Evolutionary conservation across 148 eudicot genomes (phyloP).

Genomic region (Fagopyrum esculentum): DNA sequence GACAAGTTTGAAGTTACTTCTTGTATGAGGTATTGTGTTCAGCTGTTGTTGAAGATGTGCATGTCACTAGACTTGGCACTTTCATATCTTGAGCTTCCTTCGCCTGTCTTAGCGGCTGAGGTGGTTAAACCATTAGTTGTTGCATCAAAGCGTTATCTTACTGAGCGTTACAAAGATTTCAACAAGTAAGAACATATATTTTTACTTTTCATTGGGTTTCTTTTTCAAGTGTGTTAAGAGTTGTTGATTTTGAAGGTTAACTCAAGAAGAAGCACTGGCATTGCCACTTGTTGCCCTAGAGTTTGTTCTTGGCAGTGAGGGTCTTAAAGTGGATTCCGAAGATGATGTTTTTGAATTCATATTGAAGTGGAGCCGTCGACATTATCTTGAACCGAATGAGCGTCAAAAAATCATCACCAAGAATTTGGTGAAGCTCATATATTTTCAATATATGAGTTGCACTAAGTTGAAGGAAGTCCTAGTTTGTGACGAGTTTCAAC

Average conservation of each 20-base stretch:
- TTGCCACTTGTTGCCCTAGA: conserved; percentile 76
- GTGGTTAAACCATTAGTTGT: conserved; percentile 68
- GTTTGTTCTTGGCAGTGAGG: conserved; percentile 60
- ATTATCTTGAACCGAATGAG: conserved; percentile 59
- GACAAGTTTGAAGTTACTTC: conserved; percentile 80
- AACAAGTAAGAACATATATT: conserved; percentile 45
- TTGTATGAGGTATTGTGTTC: conserved; percentile 63
- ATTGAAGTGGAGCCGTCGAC: conserved; percentile 61
- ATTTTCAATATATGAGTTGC: conserved; percentile 75
- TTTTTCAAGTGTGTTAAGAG: too few relatives aligned
- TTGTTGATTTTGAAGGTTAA: conserved; percentile 43
- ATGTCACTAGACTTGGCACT: conserved; percentile 74
- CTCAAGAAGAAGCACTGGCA: conserved; percentile 62
- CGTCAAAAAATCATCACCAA: conserved; percentile 59
- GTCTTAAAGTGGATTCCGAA: conserved; percentile 82
- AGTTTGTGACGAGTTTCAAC: conserved; percentile 66
- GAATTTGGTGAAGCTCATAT: conserved; percentile 54
- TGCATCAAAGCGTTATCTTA: conserved; percentile 63
- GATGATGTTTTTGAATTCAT: conserved; percentile 77
- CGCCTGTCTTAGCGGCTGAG: conserved; percentile 41
- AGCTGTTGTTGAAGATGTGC: conserved; percentile 44
- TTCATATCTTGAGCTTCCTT: conserved; percentile 63
- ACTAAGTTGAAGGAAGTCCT: conserved; percentile 66
- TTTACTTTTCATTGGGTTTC: too few relatives aligned
- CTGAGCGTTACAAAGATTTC: conserved; percentile 56